Evolutionary conservation across 2,329 filamentous ascomycete species (phyloP).

Genomic region (Uncinocarpus reesii): DNA sequence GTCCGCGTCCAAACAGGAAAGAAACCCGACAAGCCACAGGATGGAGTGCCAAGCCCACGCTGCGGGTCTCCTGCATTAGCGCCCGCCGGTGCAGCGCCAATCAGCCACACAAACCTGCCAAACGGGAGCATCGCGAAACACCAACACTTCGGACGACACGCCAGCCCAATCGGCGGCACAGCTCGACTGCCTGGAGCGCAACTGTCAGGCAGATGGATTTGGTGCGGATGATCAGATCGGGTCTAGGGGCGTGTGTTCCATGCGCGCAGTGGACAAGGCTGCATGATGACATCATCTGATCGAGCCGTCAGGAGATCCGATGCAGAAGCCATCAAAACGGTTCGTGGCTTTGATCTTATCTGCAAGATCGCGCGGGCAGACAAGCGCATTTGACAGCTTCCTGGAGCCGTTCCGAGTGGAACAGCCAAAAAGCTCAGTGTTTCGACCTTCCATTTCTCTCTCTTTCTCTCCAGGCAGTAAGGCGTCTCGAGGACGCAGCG

Average conservation of each 20-base stretch:
- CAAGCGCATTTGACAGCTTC: neutral
- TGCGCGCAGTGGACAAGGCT: neutral
- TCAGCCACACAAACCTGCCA: neutral
- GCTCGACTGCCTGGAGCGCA: neutral
- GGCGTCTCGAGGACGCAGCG: neutral
- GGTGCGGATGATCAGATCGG: neutral
- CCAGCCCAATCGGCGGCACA: neutral
- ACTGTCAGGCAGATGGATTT: neutral
- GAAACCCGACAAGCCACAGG: slow-evolving; percentile 3
- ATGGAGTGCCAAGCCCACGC: neutral
- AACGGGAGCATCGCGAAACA: neutral
- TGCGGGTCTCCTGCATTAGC: slow-evolving; percentile 6
- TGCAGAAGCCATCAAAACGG: neutral
- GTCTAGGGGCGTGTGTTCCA: neutral
- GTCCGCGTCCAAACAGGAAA: too few species aligned
- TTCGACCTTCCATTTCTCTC: neutral
- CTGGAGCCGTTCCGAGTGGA: neutral
- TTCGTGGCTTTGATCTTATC: neutral
- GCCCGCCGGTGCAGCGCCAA: slow-evolving; percentile 1
- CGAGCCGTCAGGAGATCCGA: slow-evolving; percentile 1
- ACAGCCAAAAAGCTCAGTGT: neutral
- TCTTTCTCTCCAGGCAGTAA: neutral
- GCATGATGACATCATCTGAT: slow-evolving; percentile 9
- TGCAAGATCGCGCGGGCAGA: neutral
- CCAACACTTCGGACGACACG: neutral